These are phyloP conservation scores for Ophiostoma populinum DNA, from an alignment of 2,329 filamentous ascomycete genomes.

Conservation along the genomic window DNA sequence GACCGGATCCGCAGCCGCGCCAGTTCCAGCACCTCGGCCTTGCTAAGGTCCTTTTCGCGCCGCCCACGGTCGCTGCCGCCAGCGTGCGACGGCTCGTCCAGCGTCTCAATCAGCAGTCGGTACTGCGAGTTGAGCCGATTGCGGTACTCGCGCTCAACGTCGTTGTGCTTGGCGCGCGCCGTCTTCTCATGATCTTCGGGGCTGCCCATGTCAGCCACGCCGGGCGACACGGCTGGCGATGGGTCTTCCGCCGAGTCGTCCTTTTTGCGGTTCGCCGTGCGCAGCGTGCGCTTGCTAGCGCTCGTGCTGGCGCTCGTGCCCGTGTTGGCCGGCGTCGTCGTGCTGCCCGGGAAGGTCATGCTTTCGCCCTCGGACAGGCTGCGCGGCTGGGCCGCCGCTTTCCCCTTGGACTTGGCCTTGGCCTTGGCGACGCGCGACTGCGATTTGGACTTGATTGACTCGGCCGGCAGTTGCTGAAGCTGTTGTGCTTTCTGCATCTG, in stretches of 20 bases:
- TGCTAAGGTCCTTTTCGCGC: conserved; percentile 17
- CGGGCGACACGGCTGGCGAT: background rate
- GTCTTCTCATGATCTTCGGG: background rate
- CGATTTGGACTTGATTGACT: no score
- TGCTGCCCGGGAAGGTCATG: background rate
- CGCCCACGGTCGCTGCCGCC: conserved; percentile 1
- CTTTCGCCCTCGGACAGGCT: background rate
- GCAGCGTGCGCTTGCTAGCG: conserved; percentile 6
- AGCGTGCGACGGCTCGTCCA: conserved; percentile 18
- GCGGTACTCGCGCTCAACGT: conserved; percentile 31
- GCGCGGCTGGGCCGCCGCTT: background rate
- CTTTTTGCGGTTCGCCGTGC: conserved; percentile 9
- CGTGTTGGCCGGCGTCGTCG: conserved; percentile 5
- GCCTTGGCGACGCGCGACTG: no score
- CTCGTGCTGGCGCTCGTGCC: conserved; percentile 8
- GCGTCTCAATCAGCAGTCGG: conserved; percentile 23
- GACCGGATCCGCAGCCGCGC: conserved; percentile 24
- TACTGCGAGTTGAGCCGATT: conserved; percentile 29
- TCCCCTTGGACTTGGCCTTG: conserved; percentile 1
- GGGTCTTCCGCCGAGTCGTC: conserved; percentile 3
- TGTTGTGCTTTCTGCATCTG: no score
- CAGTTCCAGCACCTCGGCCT: conserved; percentile 28
- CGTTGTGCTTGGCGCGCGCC: conserved; percentile 21
- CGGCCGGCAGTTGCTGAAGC: no score
- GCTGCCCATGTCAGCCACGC: background rate